Base-by-base conservation (phyloP, 192 early-diverging fungal genomes). In the Backusella tuberculispora region DNA sequence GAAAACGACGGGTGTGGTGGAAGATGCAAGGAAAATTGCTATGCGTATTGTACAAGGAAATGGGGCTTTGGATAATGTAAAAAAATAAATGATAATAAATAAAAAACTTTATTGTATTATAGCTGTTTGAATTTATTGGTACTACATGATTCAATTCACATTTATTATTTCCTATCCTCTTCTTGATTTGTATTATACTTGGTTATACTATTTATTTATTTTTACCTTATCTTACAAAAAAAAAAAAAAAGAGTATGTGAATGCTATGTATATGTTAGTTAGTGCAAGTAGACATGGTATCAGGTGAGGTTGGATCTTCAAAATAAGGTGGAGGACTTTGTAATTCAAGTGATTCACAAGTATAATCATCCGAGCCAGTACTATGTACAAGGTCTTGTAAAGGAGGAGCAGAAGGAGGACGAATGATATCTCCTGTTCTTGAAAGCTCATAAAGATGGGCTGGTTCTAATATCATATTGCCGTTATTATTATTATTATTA, bases 1-100 rank as follows among this genome's bases (percentile, higher is more conserved):
- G 74, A 85, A 91, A 74, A 91, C 93, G 86, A 90, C 88, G 1
- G 94, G 90, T 24, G 89, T 89, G 74, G 70, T 94, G 17, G 93
- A 94, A 69, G 90, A 92, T 74, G 90, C 93, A 13, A 79, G 91
- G 15, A 81, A 91, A 67, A 89, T 93, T 78, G 93, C 93, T 6
- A 84, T 91, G 85, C 83, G 85, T 4, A 91, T 91, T 71, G 90
- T 92, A 64, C 81, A 84, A 47, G 73, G 73, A 17, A 63, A 44
- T 64, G 15, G 63, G 13, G 26, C 13, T n/a, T 26, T 42, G 5
- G 42, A 45, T 69, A 44, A 69, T 26, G 44, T 29, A 69, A 69
- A 69, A 34, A 69, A 69, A 26, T 46, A 14, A 29, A 46, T 45
- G 14, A 47, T n/a, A 44, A 46, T 26, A 19, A 67, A 67, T 37